Evolutionary conservation across 441 rosid species (phyloP).

Genomic region (Oxalis stricta): DNA sequence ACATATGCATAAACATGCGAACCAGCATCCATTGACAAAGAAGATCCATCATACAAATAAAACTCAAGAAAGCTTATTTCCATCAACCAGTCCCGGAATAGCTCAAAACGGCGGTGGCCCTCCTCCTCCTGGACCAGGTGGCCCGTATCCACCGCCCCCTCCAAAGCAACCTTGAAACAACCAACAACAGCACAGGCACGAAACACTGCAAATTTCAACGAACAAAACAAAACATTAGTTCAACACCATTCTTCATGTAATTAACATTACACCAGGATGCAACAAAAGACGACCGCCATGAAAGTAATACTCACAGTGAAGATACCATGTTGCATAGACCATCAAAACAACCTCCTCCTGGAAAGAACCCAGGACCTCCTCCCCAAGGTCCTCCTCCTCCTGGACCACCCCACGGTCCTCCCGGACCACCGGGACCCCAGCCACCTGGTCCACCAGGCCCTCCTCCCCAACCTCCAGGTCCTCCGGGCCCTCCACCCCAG

Average conservation of each 20-base stretch:
- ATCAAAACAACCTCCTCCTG: slow-evolving; percentile 41
- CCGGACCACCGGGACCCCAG: slow-evolving; percentile 12
- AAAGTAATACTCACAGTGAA: slow-evolving; percentile 32
- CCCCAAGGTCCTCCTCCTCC: not conserved
- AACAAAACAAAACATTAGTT: not conserved
- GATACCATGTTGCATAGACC: slow-evolving; percentile 47
- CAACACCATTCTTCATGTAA: not conserved
- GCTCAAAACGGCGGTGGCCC: slow-evolving; percentile 23
- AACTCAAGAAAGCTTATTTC: too few species aligned
- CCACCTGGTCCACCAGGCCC: slow-evolving; percentile 12
- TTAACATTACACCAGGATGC: not conserved
- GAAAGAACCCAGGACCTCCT: slow-evolving; percentile 23
- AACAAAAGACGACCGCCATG: not conserved
- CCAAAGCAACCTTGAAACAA: slow-evolving; percentile 69
- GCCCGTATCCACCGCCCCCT: slow-evolving; percentile 35
- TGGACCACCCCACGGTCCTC: slow-evolving; percentile 8
- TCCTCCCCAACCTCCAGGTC: slow-evolving; percentile 17
- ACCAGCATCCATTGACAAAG: too few species aligned
- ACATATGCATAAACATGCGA: too few species aligned
- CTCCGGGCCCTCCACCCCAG: slow-evolving; percentile 20
- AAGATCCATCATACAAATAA: too few species aligned
- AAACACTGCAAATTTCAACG: slow-evolving; percentile 30
- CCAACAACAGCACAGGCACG: slow-evolving; percentile 75
- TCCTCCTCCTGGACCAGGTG: slow-evolving; percentile 25
- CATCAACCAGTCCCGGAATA: too few species aligned